Evolutionary conservation across 352 stramenopile genomes (phyloP).

Genomic region (Pythium folliculosum): DNA sequence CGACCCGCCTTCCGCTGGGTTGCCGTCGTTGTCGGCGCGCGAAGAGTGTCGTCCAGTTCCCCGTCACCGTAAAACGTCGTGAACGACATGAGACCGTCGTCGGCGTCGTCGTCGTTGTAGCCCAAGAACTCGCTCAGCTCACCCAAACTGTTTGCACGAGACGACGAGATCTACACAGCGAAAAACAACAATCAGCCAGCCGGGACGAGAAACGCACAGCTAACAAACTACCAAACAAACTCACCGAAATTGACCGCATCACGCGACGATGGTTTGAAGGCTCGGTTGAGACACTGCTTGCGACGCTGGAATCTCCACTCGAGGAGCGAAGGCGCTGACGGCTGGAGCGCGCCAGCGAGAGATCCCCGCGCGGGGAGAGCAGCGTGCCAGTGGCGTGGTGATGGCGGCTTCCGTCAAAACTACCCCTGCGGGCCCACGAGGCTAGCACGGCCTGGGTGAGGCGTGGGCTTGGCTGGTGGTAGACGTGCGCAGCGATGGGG

Average conservation of each 20-base stretch:
- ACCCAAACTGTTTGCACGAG: slow-evolving; percentile 36
- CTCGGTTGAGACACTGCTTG: slow-evolving; percentile 60
- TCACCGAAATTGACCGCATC: slow-evolving; percentile 57
- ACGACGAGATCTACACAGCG: slow-evolving; percentile 31
- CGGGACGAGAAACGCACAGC: too few species aligned
- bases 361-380: slow-evolving; percentile 23
- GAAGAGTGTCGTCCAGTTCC: slow-evolving; percentile 1
- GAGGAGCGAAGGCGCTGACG: not conserved
- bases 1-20: not conserved
- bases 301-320: slow-evolving; percentile 50
- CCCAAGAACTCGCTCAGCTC: slow-evolving; percentile 57
- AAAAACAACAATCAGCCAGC: not conserved
- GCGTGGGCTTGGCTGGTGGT: slow-evolving; percentile 43
- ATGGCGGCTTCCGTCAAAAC: slow-evolving; percentile 25
- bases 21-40: not conserved
- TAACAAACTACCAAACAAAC: slow-evolving; percentile 15
- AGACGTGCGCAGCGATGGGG: not conserved
- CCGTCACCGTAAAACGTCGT: slow-evolving; percentile 12
- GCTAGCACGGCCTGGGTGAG: slow-evolving; percentile 49
- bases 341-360: not conserved
- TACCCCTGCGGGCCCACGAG: slow-evolving; percentile 40
- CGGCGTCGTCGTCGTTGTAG: slow-evolving; percentile 44
- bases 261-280: slow-evolving; percentile 55
- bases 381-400: slow-evolving; percentile 4
- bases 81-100: slow-evolving; percentile 14